Base-by-base conservation (phyloP, 2,329 filamentous ascomycete genomes). In the Alternaria arborescens region DNA sequence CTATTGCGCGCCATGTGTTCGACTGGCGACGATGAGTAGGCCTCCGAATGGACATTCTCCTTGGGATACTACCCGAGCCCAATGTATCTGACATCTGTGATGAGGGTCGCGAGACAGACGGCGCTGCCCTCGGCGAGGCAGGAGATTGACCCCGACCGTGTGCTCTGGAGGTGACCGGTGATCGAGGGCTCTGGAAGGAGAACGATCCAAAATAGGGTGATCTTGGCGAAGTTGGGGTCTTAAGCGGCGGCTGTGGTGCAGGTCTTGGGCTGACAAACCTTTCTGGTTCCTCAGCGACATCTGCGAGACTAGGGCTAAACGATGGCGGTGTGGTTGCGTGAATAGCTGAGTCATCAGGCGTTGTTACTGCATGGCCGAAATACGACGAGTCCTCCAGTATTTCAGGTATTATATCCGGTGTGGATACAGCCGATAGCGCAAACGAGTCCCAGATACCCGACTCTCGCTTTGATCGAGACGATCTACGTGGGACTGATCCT, bases 11-110 rank as follows among this genome's bases (percentile, higher is more conserved):
- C 72, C 75, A 78, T 11, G 71, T 72, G 52, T 73, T 76, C 1
- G 76, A 78, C 42, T 71, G 70, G 47, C 73, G 71, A 32, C 72
- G 71, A n/a, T 62, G 54, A 8, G 65, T 47, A 12, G 66, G 63
- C 24, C 64, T 69, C 20, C 70, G 64, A 42, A 73, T 48, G 11
- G 71, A 73, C 36, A 47, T 62, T 53, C 63, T 69, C 12, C 71
- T 65, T 20, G 65, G 50, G 70, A 78, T 30, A 74, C 66, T 79
- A 3, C 80, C 77, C 5, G 82, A 83, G 16, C 78, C 79, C 20
- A 84, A 62, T 11, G 79, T 80, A 51, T 84, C 82, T 8, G 82
- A 82, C 63, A 80, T 81, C 54, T 81, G 79, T 12, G 78, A 65
- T 62, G 76, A 55, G 68, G 77, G 72, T 5, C 75, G 76, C 11